Percentiles rank a stretch among this genome's conserved stretches.
Evolutionary conservation across 176 grass and related monocot species (phyloP).

Genomic region (Triticum dicoccoides): DNA sequence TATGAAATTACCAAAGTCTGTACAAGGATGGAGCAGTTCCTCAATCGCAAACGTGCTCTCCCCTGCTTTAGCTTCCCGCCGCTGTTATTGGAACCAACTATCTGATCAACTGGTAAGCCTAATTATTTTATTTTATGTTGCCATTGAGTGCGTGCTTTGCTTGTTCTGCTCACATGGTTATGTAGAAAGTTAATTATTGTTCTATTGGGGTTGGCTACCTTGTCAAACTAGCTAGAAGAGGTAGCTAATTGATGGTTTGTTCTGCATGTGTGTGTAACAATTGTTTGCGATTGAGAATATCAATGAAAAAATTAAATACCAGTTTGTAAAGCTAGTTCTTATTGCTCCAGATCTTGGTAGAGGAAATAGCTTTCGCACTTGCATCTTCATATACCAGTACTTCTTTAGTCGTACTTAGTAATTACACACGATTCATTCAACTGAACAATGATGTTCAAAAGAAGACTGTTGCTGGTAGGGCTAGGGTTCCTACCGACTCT

Average conservation of each 20-base stretch:
- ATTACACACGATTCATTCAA: too few species aligned
- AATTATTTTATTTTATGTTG: neutral
- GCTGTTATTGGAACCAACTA: neutral
- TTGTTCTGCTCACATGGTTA: neutral
- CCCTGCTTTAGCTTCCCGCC: neutral
- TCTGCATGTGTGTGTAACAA: neutral
- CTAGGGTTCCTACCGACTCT: too few species aligned
- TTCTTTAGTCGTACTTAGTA: neutral
- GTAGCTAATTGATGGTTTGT: neutral
- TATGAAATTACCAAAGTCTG: neutral
- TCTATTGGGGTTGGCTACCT: neutral
- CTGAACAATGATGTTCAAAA: neutral
- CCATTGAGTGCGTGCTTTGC: neutral
- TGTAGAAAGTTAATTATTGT: neutral
- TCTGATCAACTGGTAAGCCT: slow-evolving; percentile 3
- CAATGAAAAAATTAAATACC: neutral
- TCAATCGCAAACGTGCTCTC: neutral
- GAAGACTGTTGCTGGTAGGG: neutral
- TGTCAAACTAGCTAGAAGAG: neutral
- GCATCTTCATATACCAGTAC: neutral
- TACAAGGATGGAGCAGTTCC: neutral
- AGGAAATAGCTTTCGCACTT: neutral
- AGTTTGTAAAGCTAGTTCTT: neutral
- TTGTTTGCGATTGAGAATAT: neutral
- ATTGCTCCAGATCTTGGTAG: neutral